Base-by-base conservation (phyloP, 208 protist species). In the Wallacemonas sp. region DNA sequence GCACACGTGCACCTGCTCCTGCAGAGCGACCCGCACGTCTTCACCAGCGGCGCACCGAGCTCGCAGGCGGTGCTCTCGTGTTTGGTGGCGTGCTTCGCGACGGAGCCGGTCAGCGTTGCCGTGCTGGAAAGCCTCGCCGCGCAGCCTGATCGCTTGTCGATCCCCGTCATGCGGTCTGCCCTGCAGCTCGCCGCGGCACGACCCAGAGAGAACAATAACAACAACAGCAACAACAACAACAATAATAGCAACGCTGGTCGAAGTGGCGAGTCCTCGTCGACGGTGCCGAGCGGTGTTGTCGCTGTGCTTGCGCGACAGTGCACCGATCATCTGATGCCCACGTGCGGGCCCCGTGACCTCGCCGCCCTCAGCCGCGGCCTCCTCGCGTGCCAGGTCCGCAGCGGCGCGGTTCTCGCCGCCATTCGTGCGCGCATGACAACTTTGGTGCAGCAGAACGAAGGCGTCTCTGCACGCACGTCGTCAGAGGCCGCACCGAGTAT, bases 11-110 rank as follows among this genome's bases (percentile, higher is more conserved):
- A 82, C 18, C 79, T 82, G 28, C 23, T 93, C 25, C 52, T 93
- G 57, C 81, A 93, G 72, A 89, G 72, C 67, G 86, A 93, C 65
- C 79, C 85, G 26, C 67, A 67, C 36, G 67, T 75, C 46, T 75
- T 93, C 23, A 77, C 81, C n/a, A 70, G 77, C 18, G 82, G 87
- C 1, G 57, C 76, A 32, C 74, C 74, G 3, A 79, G 76, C 29
- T 77, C 86, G 10, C 38, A 81, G 11, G 61, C 76, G 11, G 81
- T 93, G 39, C 57, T 95, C 16, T 31, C 77, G 48, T 93, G 82
- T 45, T 81, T 95, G 25, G 74, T 81, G 0, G 78, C 87, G 61
- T 84, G 82, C 59, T 95, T 93, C 67, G 78, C 90, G 18, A 75
- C 82, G 14, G 86, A 91, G 41, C 64, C 79, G 28, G 82, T 87